Evolutionary conservation across 305 asterid genomes (phyloP), one percentile per base, ranked within the genome.

Genomic region (Fraxinus dipetala): DNA sequence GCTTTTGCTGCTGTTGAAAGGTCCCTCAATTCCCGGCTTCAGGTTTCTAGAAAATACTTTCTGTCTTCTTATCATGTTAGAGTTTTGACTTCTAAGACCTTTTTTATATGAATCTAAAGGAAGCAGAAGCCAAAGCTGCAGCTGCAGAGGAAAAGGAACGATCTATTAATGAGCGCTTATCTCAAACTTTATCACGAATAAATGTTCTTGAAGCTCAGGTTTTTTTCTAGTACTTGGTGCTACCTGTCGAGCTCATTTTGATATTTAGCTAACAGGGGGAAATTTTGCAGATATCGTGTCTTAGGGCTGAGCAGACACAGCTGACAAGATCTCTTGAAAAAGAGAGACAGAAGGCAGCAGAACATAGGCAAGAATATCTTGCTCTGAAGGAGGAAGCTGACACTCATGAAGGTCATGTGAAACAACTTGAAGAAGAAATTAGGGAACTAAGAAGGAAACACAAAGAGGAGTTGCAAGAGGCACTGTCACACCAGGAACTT

Each of bases 201-300:
- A 94, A 94, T 80, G 97, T 94, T 86, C 97, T 94, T 85, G 98
- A 94, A 89, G 97, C 97, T 76, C 98, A 93, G 98, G 98, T 91
- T 85, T 63, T 14, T 56, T 80, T 18, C 56, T 11, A 6, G 43
- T 83, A 77, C 80, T 82, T 78, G 79, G 56, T 80, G 61, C 80
- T 80, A 26, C 73, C 80, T 48, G 11, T 54, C 34, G 78, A 61
- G 54, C 48, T 76, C 79, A 61, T 34, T 84, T 85, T 78, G 78
- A 79, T 79, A 61, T 78, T 83, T 84, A 81, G 83, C 90, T 90
- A 76, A 90, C 76, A 72, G 54, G 80, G 80, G 48, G 38, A 20
- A 18, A 28, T 70, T 85, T 40, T 83, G 92, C 92, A 95, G 98
- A 92, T 93, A 87, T 93, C 98, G 75, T 95, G 98, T 87, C 97